A percentile compares a stretch with the other conserved stretches of the same genome.
These are phyloP conservation scores for Rhynchospora breviuscula DNA, from an alignment of 176 grass and related monocot species.

Conservation along the genomic window DNA sequence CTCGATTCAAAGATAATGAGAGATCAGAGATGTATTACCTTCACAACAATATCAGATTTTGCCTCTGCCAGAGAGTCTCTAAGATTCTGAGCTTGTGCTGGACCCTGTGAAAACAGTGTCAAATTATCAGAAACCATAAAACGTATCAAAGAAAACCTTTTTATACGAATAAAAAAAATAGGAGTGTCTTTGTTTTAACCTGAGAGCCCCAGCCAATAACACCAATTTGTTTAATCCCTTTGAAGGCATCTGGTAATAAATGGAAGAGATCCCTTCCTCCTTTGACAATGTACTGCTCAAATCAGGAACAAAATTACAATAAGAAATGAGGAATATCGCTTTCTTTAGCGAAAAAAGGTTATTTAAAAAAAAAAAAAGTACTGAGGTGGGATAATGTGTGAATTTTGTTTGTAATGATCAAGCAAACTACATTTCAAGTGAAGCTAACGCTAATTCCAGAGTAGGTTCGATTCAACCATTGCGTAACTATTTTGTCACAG, in stretches of 20 bases:
- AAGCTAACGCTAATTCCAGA: neutral
- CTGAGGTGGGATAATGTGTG: neutral
- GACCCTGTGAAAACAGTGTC: slow-evolving; percentile 41
- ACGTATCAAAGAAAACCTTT: neutral
- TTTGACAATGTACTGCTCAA: slow-evolving; percentile 65
- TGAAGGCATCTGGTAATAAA: slow-evolving; percentile 73
- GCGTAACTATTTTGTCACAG: neutral
- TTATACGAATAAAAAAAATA: neutral
- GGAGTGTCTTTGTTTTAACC: slow-evolving; percentile 19
- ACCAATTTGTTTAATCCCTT: slow-evolving; percentile 86
- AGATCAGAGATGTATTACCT: slow-evolving; percentile 36
- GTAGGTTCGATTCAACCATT: neutral
- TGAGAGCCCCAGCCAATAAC: slow-evolving; percentile 91
- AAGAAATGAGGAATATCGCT: neutral
- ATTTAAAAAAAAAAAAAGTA: neutral
- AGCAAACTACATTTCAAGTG: neutral
- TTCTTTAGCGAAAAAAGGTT: neutral
- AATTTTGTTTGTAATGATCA: neutral
- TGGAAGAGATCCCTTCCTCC: slow-evolving; percentile 85
- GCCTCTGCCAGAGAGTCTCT: slow-evolving; percentile 72
- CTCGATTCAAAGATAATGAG: neutral
- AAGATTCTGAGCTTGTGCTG: slow-evolving; percentile 87
- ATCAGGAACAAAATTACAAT: neutral
- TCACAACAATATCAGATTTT: slow-evolving; percentile 86
- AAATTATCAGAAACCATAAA: neutral